phyloP scores from a whole-genome alignment of 2,329 filamentous ascomycete genomes.

The Fusarium keratoplasticum region DNA sequence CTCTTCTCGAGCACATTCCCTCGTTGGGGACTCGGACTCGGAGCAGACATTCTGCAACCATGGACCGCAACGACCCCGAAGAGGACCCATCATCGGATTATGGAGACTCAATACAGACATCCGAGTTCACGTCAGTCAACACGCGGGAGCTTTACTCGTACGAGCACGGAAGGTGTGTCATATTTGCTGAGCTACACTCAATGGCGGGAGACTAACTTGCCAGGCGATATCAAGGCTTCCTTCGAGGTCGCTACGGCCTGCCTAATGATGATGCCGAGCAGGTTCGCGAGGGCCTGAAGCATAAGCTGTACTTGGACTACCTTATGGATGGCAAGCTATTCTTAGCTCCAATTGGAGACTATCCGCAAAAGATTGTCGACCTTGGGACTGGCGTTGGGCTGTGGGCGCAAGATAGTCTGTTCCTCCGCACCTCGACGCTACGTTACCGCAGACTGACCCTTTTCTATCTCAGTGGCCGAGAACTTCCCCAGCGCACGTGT shows the following conservation, averaged over 20 bases:
- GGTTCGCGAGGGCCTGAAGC: slow-evolving; percentile 61
- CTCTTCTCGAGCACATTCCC: slow-evolving; percentile 19
- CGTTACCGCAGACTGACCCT: slow-evolving; percentile 12
- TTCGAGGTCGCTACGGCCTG: slow-evolving; percentile 60
- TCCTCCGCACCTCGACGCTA: not conserved
- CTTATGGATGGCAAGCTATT: slow-evolving; percentile 56
- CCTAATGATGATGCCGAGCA: slow-evolving; percentile 66
- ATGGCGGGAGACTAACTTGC: not conserved
- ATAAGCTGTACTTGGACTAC: slow-evolving; percentile 61
- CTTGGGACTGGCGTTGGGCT: slow-evolving; percentile 63
- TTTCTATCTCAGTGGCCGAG: slow-evolving; percentile 54
- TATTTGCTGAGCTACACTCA: not conserved
- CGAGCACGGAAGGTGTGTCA: slow-evolving; percentile 51
- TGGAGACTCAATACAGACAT: slow-evolving; percentile 50
- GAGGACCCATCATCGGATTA: slow-evolving; percentile 55
- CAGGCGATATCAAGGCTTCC: slow-evolving; percentile 63
- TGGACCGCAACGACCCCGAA: slow-evolving; percentile 42
- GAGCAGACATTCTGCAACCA: slow-evolving; percentile 23
- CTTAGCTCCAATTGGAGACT: slow-evolving; percentile 56
- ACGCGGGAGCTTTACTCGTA: slow-evolving; percentile 50
- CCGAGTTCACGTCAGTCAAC: slow-evolving; percentile 56
- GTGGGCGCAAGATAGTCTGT: slow-evolving; percentile 66
- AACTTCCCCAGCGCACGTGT: slow-evolving; percentile 58
- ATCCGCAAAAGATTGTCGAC: slow-evolving; percentile 62
- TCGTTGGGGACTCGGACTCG: slow-evolving; percentile 8